Evolutionary conservation across 345 rosid genomes (phyloP), one percentile per base, ranked within the genome.

Genomic region (Sonneratia alba): DNA sequence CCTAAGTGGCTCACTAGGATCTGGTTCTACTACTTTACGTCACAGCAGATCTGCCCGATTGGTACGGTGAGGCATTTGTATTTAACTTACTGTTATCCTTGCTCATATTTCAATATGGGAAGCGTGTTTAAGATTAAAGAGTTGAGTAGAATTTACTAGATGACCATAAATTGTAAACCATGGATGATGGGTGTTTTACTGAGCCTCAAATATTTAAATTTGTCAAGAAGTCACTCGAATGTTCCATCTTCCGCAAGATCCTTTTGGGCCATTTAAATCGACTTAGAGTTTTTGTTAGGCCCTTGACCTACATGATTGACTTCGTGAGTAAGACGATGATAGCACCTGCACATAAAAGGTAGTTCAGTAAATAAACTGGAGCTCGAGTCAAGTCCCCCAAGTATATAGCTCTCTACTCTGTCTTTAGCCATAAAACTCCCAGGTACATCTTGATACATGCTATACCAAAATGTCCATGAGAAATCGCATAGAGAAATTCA

Each of bases 321-420:
- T 91, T 61, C 90, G 86, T 1, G 89, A 80, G 75, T 86, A 91
- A 59, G 98, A 93, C 36, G 96, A 91, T 70, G 97, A 85, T 55
- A 87, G 79, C 73, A 91, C 93, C 98, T 93, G 81, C 79, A 84
- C 27, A 38, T 0, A 8, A 40, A 40, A 67, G 3, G 13, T 6
- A 18, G 27, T 32, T 53, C 24, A 1, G 59, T 53, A 53, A 53
- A 21, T 18, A 27, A 53, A 53, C 22, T 3, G 22, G 59, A 53
- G 59, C 6, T 53, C 16, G 22, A 53, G 59, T 21, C 59, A 15
- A 53, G 22, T 21, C 59, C 22, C 57, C 11, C 11, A 11, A 18
- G 57, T 18, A 19, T 19, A 8, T 53, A 53, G 57, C 57, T 15
- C 22, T 53, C 57, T 18, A 21, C 22, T 68, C 2, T 68, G 19